Evolutionary conservation across 441 rosid genomes (phyloP), one percentile per base, ranked within the genome.

Genomic region (Erodium trifolium): DNA sequence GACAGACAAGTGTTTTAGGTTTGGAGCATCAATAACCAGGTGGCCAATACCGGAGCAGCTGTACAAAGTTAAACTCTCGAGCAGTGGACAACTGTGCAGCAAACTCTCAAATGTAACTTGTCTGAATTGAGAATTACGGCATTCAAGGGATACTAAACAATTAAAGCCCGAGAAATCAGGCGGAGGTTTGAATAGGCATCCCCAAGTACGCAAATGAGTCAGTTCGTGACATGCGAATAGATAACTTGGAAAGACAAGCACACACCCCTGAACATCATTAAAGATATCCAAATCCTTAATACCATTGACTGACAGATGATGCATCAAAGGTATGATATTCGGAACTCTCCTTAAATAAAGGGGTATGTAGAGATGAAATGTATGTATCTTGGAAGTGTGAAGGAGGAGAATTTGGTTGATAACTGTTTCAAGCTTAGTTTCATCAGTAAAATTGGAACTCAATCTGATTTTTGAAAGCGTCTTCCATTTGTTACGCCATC

Each of bases 11-110:
- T 14, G 8, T 16, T 53, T 53, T 0, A 53, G 60, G 23, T 53
- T 53, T 53, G 60, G 60, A 53, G 60, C 60, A 53, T 53, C 60
- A 14, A 53, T 53, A 53, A 53, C 60, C 3, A 53, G 23, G 9
- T 5, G 60, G 16, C 0, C 60, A 16, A 53, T 17, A 53, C 60
- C 60, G 9, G 19, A 14, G 19, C 60, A 53, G 60, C 5, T 1
- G 18, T 13, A 1, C 10, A 53, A 53, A 3, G 2, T 53, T 14
- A 16, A 16, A 0, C 3, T 5, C 60, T 53, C 23, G n/a, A 53
- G 60, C 19, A 53, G 60, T 17, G 60, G 60, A 53, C 19, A 53
- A 53, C 23, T 14, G 19, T 23, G 23, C 9, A 53, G 23, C 19
- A 53, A 14, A 17, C 60, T 53, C 60, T 16, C 63, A 19, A 57